Conservation (phyloP, 495 filamentous ascomycete species). For the Tuber microsphaerosporum region DNA sequence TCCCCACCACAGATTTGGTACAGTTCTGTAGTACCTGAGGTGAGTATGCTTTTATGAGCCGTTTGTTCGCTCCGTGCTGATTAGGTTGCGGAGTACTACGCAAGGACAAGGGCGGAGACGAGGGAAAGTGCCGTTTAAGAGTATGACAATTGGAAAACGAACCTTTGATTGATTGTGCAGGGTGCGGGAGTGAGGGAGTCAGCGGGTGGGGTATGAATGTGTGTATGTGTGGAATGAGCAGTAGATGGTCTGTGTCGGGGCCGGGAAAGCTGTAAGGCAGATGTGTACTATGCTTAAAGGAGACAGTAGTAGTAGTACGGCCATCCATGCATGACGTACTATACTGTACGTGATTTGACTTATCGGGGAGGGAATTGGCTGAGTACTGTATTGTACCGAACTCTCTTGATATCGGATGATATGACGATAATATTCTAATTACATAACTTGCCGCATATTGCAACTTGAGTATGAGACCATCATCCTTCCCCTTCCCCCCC, state of each 20-base stretch:
- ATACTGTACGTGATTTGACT: not conserved
- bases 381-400: not conserved
- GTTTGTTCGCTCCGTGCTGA: not conserved
- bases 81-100: not conserved
- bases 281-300: not conserved
- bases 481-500: not conserved
- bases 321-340: not conserved
- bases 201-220: too few relatives aligned
- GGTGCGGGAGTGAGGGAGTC: not conserved
- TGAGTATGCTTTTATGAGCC: not conserved
- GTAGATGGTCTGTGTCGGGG: not conserved
- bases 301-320: not conserved
- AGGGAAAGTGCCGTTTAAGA: not conserved
- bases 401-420: not conserved
- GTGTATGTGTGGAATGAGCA: not conserved
- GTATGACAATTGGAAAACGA: not conserved
- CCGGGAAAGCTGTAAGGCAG: not conserved
- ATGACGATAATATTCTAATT: not conserved
- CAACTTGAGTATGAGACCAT: not conserved
- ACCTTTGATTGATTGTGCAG: not conserved
- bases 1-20: not conserved
- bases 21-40: too few relatives aligned
- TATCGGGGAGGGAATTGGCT: not conserved
- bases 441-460: not conserved
- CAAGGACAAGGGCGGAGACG: not conserved